These are phyloP conservation scores for Stevia rebaudiana DNA, from an alignment of 140 eudicot genomes.

Conservation along the genomic window DNA sequence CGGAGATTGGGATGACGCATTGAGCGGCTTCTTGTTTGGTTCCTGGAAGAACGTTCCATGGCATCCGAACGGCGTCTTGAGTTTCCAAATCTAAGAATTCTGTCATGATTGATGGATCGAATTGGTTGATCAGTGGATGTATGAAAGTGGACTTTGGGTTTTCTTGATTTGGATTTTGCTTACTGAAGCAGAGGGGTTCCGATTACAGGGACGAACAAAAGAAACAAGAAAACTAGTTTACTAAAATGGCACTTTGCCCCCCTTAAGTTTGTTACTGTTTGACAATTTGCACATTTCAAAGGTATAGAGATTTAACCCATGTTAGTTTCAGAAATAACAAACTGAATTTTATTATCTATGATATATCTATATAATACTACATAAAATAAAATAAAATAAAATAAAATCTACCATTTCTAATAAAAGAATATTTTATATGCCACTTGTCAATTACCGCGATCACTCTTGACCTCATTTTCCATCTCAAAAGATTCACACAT, in stretches of 20 bases:
- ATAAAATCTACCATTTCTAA: too few species aligned
- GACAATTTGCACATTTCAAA: too few species aligned
- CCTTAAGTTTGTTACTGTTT: not conserved
- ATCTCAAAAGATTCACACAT: too few species aligned
- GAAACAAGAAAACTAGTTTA: slow-evolving; percentile 1
- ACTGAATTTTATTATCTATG: too few species aligned
- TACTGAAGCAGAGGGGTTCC: slow-evolving; percentile 1
- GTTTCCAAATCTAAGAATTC: slow-evolving; percentile 73
- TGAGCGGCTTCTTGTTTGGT: slow-evolving; percentile 65
- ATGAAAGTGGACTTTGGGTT: slow-evolving; percentile 7
- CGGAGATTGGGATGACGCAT: slow-evolving; percentile 74
- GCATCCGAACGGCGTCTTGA: slow-evolving; percentile 93
- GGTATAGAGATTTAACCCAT: too few species aligned
- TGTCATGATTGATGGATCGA: slow-evolving; percentile 37
- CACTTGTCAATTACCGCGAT: too few species aligned
- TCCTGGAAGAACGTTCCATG: slow-evolving; percentile 94
- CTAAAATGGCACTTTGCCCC: slow-evolving; percentile 12
- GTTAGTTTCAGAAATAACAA: too few species aligned
- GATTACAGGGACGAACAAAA: not conserved
- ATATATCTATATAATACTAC: too few species aligned
- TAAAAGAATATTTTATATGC: too few species aligned
- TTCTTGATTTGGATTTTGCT: slow-evolving; percentile 9
- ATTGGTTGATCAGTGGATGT: slow-evolving; percentile 6
- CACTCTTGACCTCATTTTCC: too few species aligned
- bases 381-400: too few species aligned